A percentile compares a stretch with the other conserved stretches of the same genome.
These are phyloP conservation scores for Colletotrichum filicis DNA, from an alignment of 2,329 filamentous ascomycete species.

Conservation along the genomic window DNA sequence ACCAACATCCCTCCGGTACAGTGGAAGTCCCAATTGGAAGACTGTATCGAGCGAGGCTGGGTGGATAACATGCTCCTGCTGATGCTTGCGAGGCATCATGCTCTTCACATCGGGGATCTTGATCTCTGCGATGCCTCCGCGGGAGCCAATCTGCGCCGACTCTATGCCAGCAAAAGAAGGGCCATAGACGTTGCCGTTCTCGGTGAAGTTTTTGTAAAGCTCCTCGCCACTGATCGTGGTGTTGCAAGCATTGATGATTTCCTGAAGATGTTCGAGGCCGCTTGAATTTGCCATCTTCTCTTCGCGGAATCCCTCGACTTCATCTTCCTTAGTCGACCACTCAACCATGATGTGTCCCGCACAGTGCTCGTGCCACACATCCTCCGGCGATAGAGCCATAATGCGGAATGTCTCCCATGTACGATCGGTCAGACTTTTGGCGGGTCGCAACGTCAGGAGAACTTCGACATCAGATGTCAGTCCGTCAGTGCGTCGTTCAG, in stretches of 20 bases:
- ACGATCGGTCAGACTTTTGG: not conserved
- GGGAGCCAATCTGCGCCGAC: not conserved
- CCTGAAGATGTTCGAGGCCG: not conserved
- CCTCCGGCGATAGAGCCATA: conserved; percentile 24
- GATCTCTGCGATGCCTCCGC: not conserved
- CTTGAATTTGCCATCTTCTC: not conserved
- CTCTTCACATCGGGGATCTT: conserved; percentile 27
- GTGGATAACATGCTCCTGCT: conserved; percentile 43
- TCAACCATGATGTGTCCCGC: conserved; percentile 35
- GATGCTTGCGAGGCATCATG: conserved; percentile 42
- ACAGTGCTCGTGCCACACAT: conserved; percentile 37
- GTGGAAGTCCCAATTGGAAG: not conserved
- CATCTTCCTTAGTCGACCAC: conserved; percentile 26
- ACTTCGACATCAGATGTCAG: conserved; percentile 19
- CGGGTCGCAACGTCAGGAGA: conserved; percentile 22
- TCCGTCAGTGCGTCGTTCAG: conserved; percentile 11
- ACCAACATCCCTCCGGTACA: not conserved
- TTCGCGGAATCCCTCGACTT: conserved; percentile 10
- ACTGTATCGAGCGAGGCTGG: conserved; percentile 45
- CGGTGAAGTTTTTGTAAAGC: not conserved
- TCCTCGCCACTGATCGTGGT: not conserved
- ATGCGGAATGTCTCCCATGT: conserved; percentile 34
- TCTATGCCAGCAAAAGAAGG: not conserved
- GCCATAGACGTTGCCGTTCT: conserved; percentile 1
- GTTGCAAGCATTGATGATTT: not conserved